Evolutionary conservation across 805 yeast genomes (phyloP), one percentile per base, ranked within the genome.

Genomic region (Saccharomyces kudriavzevii): DNA sequence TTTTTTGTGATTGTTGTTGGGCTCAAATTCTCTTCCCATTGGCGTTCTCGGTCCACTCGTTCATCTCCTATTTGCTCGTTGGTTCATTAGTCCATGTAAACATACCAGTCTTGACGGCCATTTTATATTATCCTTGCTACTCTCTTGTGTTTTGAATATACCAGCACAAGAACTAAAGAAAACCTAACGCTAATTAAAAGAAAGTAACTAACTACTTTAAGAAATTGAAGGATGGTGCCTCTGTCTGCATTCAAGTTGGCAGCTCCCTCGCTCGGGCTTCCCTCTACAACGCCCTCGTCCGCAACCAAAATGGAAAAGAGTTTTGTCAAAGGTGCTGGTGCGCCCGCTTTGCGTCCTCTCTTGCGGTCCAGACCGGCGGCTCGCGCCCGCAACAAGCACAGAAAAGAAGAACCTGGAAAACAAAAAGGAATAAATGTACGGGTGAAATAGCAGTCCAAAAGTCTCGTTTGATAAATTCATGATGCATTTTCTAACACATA

Each of bases 81-180:
- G 6, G 20, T 29, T 27, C 40, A 26, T 29, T 29, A 26, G 48
- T 45, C 17, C 30, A 26, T 6, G 20, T 27, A 43, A 52, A 72
- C 77, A 72, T 74, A 74, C 86, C 86, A 74, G 79, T 70, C 72
- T 77, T 78, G 65, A 76, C 72, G 69, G 79, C 78, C 79, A 75
- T 75, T 67, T 35, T 35, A 13, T 35, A 35, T 35, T 35, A 35
- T 35, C 43, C 43, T 35, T 35, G 43, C 43, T 35, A n/a, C 43
- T 35, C 43, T 35, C 10, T 17, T 35, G 13, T 35, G 43, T 35
- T 17, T 17, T 35, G 43, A 35, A 22, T 35, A 35, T 35, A 24
- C 22, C 8, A 17, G 17, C 4, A 31, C 13, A 35, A 11, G 43
- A 35, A 13, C 24, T 35, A n/a, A 9, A 35, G 11, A 9, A 35